Evolutionary conservation across 768 basidiomycete species (phyloP).

Genomic region (Hydnomerulius pinastri): DNA sequence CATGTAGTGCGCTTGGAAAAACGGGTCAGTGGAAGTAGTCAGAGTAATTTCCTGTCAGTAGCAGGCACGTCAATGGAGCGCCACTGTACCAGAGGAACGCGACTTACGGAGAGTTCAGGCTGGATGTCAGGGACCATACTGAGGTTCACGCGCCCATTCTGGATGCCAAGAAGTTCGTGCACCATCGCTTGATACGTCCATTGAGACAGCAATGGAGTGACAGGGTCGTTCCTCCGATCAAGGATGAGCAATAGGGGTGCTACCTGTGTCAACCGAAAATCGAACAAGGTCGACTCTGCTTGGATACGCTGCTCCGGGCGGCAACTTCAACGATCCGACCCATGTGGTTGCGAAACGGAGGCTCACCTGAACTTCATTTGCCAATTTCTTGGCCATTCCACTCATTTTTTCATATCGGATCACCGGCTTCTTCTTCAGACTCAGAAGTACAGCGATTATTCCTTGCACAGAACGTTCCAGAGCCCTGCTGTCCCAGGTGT

Average conservation of each 20-base stretch:
- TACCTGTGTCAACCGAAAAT: constrained; percentile 87
- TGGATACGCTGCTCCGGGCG: constrained; percentile 70
- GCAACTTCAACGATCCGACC: constrained; percentile 6
- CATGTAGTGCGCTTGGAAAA: constrained; percentile 88
- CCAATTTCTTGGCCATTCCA: constrained; percentile 87
- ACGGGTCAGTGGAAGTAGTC: constrained; percentile 87
- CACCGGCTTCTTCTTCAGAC: constrained; percentile 93
- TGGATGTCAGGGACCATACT: constrained; percentile 81
- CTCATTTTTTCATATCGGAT: constrained; percentile 96
- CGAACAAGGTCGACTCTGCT: constrained; percentile 81
- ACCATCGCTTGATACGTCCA: constrained; percentile 99
- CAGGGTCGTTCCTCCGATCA: constrained; percentile 95
- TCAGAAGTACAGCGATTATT: constrained; percentile 82
- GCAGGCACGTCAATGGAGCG: constrained; percentile 12
- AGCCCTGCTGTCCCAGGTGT: constrained; percentile 72
- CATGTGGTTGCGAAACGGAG: not conserved
- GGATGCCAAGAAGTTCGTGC: constrained; percentile 90
- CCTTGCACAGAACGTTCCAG: constrained; percentile 81
- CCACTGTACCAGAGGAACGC: constrained; percentile 5
- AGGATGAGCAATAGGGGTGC: constrained; percentile 89
- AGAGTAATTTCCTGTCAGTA: constrained; percentile 83
- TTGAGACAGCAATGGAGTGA: constrained; percentile 93
- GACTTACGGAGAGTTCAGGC: constrained; percentile 78
- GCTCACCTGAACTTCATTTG: constrained; percentile 77
- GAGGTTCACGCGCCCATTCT: constrained; percentile 90